A percentile compares a stretch with the other conserved stretches of the same genome.
These are phyloP conservation scores for Penicillium rolfsii DNA, from an alignment of 2,329 filamentous ascomycete species.

Conservation along the genomic window DNA sequence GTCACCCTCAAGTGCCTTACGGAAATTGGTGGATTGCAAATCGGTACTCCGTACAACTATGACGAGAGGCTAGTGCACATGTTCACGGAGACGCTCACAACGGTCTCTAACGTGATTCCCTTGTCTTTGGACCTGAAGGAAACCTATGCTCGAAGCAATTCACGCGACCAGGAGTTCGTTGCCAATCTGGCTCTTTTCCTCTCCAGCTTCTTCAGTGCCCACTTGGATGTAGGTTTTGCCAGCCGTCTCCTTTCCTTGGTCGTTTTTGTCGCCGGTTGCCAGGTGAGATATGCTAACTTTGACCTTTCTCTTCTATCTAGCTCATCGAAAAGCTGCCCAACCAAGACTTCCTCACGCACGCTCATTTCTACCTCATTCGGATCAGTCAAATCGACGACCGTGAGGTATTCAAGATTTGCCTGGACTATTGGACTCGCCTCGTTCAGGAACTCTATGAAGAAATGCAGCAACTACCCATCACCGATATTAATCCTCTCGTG, in stretches of 20 bases:
- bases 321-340: conserved; percentile 96
- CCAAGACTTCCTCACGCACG: conserved; percentile 89
- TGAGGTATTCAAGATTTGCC: conserved; percentile 98
- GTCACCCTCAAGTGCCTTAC: conserved; percentile 95
- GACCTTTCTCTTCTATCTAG: conserved; percentile 45
- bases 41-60: conserved; percentile 74
- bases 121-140: conserved; percentile 85
- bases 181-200: conserved; percentile 95
- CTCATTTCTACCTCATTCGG: conserved; percentile 96
- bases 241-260: background rate
- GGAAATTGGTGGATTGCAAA: conserved; percentile 92
- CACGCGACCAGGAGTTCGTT: conserved; percentile 94
- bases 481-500: conserved; percentile 87
- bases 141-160: conserved; percentile 89
- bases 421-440: conserved; percentile 99
- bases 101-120: conserved; percentile 91
- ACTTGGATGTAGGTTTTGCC: conserved; percentile 68
- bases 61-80: conserved; percentile 96
- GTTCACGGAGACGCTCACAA: conserved; percentile 96
- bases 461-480: conserved; percentile 94
- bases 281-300: conserved; percentile 12
- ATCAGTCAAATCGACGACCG: conserved; percentile 99
- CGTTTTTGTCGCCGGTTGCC: background rate
- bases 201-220: conserved; percentile 94
- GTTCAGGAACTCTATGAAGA: conserved; percentile 98